Evolutionary conservation across 768 basidiomycete species (phyloP).

Genomic region (Trametes meyenii): DNA sequence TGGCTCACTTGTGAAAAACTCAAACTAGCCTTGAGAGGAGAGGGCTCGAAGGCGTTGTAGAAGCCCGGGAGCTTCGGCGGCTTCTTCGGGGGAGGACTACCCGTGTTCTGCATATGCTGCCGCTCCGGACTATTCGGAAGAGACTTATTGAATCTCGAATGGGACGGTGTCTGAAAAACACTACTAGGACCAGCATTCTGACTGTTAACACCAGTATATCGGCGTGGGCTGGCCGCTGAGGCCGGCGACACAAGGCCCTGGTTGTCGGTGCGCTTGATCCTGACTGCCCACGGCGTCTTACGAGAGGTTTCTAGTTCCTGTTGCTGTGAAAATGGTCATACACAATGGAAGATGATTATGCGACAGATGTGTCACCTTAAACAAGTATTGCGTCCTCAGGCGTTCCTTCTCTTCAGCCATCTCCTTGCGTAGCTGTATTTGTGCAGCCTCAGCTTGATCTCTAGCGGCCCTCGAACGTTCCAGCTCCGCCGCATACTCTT

Average conservation of each 20-base stretch:
- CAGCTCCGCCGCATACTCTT: slow-evolving; percentile 61
- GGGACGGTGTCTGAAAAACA: slow-evolving; percentile 40
- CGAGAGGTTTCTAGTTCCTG: slow-evolving; percentile 67
- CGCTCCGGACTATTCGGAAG: slow-evolving; percentile 15
- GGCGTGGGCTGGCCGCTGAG: slow-evolving; percentile 43
- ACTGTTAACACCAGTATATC: slow-evolving; percentile 37
- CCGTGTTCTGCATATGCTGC: not conserved
- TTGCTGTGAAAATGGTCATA: slow-evolving; percentile 48
- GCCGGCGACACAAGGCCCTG: slow-evolving; percentile 47
- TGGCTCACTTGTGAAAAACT: slow-evolving; percentile 17
- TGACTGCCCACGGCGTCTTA: slow-evolving; percentile 50
- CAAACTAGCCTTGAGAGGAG: slow-evolving; percentile 14
- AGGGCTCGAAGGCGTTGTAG: slow-evolving; percentile 28
- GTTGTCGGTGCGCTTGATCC: slow-evolving; percentile 42
- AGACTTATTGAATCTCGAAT: slow-evolving; percentile 38
- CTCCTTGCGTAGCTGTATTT: slow-evolving; percentile 57
- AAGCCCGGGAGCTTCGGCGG: slow-evolving; percentile 32
- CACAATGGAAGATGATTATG: not conserved
- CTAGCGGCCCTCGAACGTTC: slow-evolving; percentile 59
- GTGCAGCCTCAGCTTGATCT: slow-evolving; percentile 61
- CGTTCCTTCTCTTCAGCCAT: slow-evolving; percentile 71
- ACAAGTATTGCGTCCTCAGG: slow-evolving; percentile 65
- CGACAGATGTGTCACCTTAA: slow-evolving; percentile 50
- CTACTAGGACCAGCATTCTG: slow-evolving; percentile 33
- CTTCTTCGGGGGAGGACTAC: slow-evolving; percentile 23